Evolutionary conservation across 306 rosid species (phyloP).

Genomic region (Macrotyloma uniflorum): DNA sequence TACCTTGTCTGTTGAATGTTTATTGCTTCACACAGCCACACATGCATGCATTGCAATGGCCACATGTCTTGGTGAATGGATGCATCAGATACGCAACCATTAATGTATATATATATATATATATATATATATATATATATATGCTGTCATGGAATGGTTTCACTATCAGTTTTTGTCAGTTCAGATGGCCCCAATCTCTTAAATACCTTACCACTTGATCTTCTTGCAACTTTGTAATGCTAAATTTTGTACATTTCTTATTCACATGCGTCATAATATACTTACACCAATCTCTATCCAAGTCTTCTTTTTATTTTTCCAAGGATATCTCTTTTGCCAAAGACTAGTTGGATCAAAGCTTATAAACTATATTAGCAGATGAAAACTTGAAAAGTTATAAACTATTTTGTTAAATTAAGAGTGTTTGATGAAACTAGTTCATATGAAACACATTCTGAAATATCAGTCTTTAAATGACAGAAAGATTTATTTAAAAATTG

Average conservation of each 20-base stretch:
- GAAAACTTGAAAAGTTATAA: too few species aligned
- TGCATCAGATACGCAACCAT: slow-evolving; percentile 12
- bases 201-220: background rate
- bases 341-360: too few species aligned
- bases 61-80: slow-evolving; percentile 36
- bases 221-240: slow-evolving; percentile 19
- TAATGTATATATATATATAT: slow-evolving; percentile 26
- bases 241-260: background rate
- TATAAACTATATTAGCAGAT: too few species aligned
- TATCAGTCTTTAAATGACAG: too few species aligned
- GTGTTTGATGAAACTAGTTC: too few species aligned
- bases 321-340: background rate
- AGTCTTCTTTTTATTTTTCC: background rate
- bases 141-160: background rate
- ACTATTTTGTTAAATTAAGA: too few species aligned
- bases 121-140: too few species aligned
- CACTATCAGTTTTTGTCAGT: slow-evolving; percentile 28
- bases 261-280: background rate
- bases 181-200: slow-evolving; percentile 33
- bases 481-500: too few species aligned
- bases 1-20: slow-evolving; percentile 34
- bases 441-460: too few species aligned
- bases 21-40: background rate
- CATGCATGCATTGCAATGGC: background rate
- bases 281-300: background rate